phyloP scores from a whole-genome alignment of 805 yeast species.

The Candida sonorensis region DNA sequence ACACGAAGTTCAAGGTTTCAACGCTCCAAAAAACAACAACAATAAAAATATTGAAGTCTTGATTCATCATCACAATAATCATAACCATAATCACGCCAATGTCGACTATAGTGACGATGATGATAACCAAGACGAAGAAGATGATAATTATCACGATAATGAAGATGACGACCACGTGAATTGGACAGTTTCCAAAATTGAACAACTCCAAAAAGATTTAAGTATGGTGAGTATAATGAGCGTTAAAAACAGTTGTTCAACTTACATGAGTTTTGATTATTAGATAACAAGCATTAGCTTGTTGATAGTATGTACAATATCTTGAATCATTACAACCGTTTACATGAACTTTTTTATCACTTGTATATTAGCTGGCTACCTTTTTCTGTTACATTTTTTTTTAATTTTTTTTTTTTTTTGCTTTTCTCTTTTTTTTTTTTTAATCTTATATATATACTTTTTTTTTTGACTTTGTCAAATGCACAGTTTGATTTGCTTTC shows the following conservation, averaged over 20 bases:
- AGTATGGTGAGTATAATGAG: conserved; percentile 23
- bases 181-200: conserved; percentile 5
- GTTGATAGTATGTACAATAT: no score
- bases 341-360: no score
- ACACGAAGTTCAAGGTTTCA: no score
- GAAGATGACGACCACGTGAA: background rate
- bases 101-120: conserved; percentile 5
- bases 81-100: conserved; percentile 9
- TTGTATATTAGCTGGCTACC: no score
- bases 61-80: conserved; percentile 7
- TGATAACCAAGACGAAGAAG: background rate
- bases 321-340: no score
- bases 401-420: no score
- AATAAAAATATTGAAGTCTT: conserved; percentile 10
- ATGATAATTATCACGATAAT: background rate
- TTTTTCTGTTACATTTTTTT: no score
- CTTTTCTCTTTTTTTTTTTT: no score
- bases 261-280: conserved; percentile 16
- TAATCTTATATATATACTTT: no score
- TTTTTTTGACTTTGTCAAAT: no score
- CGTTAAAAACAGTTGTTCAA: conserved; percentile 14
- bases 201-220: conserved; percentile 13
- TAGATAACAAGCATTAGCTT: no score
- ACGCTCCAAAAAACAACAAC: background rate
- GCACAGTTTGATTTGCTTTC: no score